Base-by-base conservation (phyloP, 2,329 filamentous ascomycete genomes). In the Calcarisporium arbuscula region DNA sequence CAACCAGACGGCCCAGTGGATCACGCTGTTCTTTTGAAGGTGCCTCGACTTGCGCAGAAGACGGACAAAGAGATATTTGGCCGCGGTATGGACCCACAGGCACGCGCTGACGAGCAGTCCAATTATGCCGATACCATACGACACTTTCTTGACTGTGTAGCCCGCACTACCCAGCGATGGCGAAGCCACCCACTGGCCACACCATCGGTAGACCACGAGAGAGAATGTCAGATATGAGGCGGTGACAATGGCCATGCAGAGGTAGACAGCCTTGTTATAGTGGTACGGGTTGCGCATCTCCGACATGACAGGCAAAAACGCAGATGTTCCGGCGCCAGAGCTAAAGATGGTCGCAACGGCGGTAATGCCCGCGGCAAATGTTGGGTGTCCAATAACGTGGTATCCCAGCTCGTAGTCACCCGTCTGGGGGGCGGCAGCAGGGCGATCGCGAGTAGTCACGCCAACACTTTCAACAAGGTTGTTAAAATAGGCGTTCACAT, bases 221-320 rank as follows among this genome's bases (percentile, higher is more conserved):
- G 65, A 67, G 49, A 80, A 77, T 20, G 67, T 65, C 9, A 79
- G 60, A 47, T 81, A 81, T 0, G 69, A 68, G 0, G 67, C 62
- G 1, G 68, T 71, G 5, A 77, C 73, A 33, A 80, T 53, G 12
- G 54, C 60, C 74, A 78, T 77, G 53, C 71, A 76, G 11, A 69
- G 53, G 47, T 69, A 78, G 0, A 81, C 61, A 1, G 77, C 69
- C 51, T 79, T 80, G 40, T 65, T 67, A 52, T 73, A 82, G 44
- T 80, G 72, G 15, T 61, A 62, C 0, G 77, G 77, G 19, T 66
- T 62, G 27, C 60, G 62, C 76, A 82, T 82, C 57, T 82, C 79
- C 0, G 70, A 73, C 34, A 82, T 81, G 38, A 82, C 73, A 5
- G 76, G 74, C 2, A 82, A 56, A 47, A 80, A 82, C 2, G 74